Conservation (phyloP, 441 rosid species). For the Croton setiger region DNA sequence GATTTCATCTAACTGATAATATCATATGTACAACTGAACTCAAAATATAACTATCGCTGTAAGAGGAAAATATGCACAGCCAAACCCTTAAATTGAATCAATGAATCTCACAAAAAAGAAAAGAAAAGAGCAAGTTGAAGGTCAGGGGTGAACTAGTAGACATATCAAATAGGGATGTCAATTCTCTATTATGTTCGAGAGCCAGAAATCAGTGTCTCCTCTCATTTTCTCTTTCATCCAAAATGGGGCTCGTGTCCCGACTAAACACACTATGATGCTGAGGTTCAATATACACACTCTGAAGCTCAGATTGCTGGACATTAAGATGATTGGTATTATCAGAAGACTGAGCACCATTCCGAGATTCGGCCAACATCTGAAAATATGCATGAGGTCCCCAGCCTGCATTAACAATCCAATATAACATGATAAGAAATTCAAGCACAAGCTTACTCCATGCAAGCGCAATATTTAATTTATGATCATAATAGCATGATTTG, state of each 20-base stretch:
- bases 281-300: slow-evolving; percentile 50
- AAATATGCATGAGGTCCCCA: slow-evolving; percentile 98
- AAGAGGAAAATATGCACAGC: neutral
- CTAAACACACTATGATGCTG: slow-evolving; percentile 31
- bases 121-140: neutral
- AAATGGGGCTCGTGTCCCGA: slow-evolving; percentile 38
- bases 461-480: neutral
- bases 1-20: too few species aligned
- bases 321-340: slow-evolving; percentile 27
- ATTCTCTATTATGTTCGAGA: slow-evolving; percentile 8
- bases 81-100: neutral
- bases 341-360: slow-evolving; percentile 32
- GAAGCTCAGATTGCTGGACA: slow-evolving; percentile 43
- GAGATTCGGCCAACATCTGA: slow-evolving; percentile 70
- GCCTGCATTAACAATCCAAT: slow-evolving; percentile 36
- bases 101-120: neutral
- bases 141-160: neutral
- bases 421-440: neutral
- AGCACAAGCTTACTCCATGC: neutral
- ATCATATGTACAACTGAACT: neutral
- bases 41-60: neutral
- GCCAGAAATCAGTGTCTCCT: slow-evolving; percentile 23
- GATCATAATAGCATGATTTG: neutral
- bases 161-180: neutral
- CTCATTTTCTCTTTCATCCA: slow-evolving; percentile 23